These are phyloP conservation scores for Citropsis articulata DNA, from an alignment of 345 rosid species.

Conservation along the genomic window DNA sequence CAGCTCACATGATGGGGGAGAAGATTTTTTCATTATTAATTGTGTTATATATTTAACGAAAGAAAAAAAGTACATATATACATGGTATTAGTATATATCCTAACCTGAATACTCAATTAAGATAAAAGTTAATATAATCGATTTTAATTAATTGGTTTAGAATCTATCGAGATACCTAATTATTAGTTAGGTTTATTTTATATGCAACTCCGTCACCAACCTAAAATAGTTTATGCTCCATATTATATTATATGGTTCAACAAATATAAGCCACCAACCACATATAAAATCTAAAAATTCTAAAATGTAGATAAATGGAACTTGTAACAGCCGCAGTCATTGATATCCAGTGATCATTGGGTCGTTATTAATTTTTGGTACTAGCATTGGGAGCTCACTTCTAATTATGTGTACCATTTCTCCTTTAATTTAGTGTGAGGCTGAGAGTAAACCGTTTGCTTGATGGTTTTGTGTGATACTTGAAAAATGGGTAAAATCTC, in stretches of 20 bases:
- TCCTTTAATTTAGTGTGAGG: too few relatives aligned
- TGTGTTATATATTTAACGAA: too few relatives aligned
- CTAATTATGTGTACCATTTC: not conserved
- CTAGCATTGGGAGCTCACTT: not conserved
- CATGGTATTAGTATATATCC: too few relatives aligned
- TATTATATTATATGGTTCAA: slow-evolving; percentile 5
- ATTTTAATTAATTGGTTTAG: not conserved
- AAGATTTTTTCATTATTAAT: too few relatives aligned
- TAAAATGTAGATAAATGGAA: not conserved
- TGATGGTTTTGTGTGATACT: not conserved
- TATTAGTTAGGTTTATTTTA: not conserved
- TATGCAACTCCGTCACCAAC: slow-evolving; percentile 2
- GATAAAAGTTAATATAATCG: not conserved
- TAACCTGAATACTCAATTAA: not conserved
- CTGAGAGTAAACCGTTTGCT: too few relatives aligned
- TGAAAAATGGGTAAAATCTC: too few relatives aligned
- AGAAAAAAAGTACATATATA: too few relatives aligned
- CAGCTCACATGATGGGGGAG: too few relatives aligned
- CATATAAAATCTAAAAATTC: not conserved
- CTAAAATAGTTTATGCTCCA: slow-evolving; percentile 2
- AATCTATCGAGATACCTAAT: not conserved
- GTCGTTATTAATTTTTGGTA: not conserved
- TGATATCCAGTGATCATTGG: not conserved
- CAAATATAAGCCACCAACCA: slow-evolving; percentile 7
- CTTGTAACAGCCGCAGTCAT: not conserved